A percentile compares a stretch with the other conserved stretches of the same genome.
Evolutionary conservation across 2,329 filamentous ascomycete genomes (phyloP).

Genomic region (Calonectria montana): DNA sequence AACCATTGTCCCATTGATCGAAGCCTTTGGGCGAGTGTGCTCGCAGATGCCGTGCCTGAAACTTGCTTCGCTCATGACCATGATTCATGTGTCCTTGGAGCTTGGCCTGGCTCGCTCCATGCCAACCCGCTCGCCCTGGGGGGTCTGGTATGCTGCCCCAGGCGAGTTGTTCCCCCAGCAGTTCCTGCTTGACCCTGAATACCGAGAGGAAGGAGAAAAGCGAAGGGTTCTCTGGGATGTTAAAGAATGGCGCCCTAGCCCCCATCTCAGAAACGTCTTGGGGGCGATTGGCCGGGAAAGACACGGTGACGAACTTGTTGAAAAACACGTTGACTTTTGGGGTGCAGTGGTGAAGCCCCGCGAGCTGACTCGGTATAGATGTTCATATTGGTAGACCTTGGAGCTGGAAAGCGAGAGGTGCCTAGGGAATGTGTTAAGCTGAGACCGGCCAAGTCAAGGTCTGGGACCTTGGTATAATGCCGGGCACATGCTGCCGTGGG

Average conservation of each 20-base stretch:
- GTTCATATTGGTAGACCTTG: slow-evolving; percentile 26
- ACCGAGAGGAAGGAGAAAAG: slow-evolving; percentile 22
- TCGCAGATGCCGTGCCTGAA: slow-evolving; percentile 27
- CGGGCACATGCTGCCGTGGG: not conserved
- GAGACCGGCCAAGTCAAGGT: not conserved
- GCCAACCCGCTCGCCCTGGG: slow-evolving; percentile 28
- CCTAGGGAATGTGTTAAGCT: not conserved
- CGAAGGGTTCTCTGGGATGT: slow-evolving; percentile 30
- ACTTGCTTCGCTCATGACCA: slow-evolving; percentile 27
- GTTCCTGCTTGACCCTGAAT: slow-evolving; percentile 30
- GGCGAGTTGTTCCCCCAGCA: slow-evolving; percentile 24
- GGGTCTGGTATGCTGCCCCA: slow-evolving; percentile 27
- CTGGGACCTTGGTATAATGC: not conserved
- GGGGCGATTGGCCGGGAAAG: slow-evolving; percentile 24
- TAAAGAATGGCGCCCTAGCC: slow-evolving; percentile 27
- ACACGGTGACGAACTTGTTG: slow-evolving; percentile 26
- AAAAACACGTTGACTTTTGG: slow-evolving; percentile 34
- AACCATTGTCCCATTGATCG: slow-evolving; percentile 24
- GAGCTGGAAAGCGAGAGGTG: not conserved
- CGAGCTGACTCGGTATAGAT: slow-evolving; percentile 26
- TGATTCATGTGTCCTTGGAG: slow-evolving; percentile 26
- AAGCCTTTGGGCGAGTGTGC: slow-evolving; percentile 30
- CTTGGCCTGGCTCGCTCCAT: slow-evolving; percentile 20
- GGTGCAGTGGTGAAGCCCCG: slow-evolving; percentile 29
- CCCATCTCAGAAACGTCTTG: slow-evolving; percentile 14